Base-by-base conservation (phyloP, 2,329 filamentous ascomycete genomes). In the Calonectria hongkongensis region DNA sequence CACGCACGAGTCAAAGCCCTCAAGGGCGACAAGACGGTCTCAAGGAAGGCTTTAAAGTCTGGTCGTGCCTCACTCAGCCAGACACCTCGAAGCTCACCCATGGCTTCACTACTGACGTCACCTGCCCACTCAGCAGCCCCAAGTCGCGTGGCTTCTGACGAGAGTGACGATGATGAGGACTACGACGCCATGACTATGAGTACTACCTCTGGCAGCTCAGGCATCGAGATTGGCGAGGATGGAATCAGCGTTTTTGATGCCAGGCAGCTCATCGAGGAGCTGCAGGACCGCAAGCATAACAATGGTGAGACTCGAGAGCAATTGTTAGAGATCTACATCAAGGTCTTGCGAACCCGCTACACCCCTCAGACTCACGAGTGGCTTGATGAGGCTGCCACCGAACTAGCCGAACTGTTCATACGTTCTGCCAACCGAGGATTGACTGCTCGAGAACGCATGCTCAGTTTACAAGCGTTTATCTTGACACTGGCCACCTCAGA, bases 281-380 rank as follows among this genome's bases (percentile, higher is more conserved):
- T 98, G 33, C 88, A 93, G 68, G 88, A 90, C 74, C 92, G 94
- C 79, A 98, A 97, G 87, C 92, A 93, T 76, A 95, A 93, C 83
- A 95, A 92, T 76, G 90, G 89, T 28, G 90, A 94, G 74, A 91
- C 92, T 27, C 91, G 95, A 66, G 93, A 95, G 79, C 80, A 83
- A 27, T 78, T 82, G 13, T 69, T 85, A 10, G 79, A 81, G 6
- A 72, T 79, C 27, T 85, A 82, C 60, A 76, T 84, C 71, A 81
- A 79, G 66, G 87, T 94, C 25, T 83, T 96, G 65, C 94, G 93
- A 50, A 80, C 73, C 54, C 80, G 78, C 3, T 85, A 84, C 74
- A 75, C 75, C 1, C 71, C 78, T 15, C 78, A 83, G 12, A 83
- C 83, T 8, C 82, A 85, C 30, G 76, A 80, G 33, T 84, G 83